Percentiles rank a stretch among this genome's conserved stretches.
These are phyloP conservation scores for Plasmodium vivax DNA, from an alignment of 169 alveolate genomes.

Conservation along the genomic window DNA sequence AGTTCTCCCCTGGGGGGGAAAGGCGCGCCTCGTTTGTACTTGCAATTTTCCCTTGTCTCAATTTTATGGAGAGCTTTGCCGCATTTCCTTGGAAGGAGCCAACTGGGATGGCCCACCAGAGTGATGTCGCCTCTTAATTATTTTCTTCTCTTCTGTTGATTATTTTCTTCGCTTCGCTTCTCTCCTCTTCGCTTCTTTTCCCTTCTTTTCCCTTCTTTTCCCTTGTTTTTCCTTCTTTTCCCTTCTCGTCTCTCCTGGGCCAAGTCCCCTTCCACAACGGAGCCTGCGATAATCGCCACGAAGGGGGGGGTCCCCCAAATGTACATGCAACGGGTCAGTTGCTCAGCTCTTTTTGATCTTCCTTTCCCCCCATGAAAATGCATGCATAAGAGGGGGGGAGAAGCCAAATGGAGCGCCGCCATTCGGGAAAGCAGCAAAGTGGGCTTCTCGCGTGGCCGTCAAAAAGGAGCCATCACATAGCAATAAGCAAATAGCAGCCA, in stretches of 20 bases:
- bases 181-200: no score
- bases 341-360: not conserved
- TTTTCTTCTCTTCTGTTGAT: no score
- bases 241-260: no score
- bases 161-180: no score
- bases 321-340: not conserved
- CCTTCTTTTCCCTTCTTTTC: no score
- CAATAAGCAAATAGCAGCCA: no score
- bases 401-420: not conserved
- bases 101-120: not conserved
- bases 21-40: not conserved
- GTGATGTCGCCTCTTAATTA: not conserved
- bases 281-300: not conserved
- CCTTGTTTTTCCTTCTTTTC: no score
- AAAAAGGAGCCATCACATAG: no score
- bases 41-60: not conserved
- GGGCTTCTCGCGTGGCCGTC: no score
- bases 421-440: not conserved
- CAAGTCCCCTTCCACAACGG: not conserved
- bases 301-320: not conserved
- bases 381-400: not conserved
- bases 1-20: not conserved
- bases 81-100: not conserved
- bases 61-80: not conserved
- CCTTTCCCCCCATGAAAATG: not conserved